Percentiles rank a stretch among this genome's conserved stretches.
phyloP scores from a whole-genome alignment of 2,329 filamentous ascomycete genomes.

The Monascus ruber region DNA sequence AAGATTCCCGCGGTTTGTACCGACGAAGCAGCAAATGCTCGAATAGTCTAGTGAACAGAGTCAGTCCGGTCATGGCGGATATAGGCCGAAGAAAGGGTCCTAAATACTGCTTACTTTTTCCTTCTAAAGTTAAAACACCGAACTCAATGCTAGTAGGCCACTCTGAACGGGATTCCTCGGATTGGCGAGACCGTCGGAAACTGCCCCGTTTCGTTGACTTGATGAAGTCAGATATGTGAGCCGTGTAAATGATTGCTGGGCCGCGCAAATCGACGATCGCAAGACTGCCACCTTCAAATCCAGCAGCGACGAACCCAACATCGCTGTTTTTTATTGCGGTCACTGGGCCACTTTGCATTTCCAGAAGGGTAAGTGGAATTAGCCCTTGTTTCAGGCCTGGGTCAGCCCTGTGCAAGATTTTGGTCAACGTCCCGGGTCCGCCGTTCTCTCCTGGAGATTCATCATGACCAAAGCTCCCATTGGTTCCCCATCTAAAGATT shows the following conservation, averaged over 20 bases:
- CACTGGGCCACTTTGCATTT: slow-evolving; percentile 72
- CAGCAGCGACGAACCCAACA: slow-evolving; percentile 80
- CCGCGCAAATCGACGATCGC: slow-evolving; percentile 80
- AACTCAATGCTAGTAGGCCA: slow-evolving; percentile 80
- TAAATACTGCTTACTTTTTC: slow-evolving; percentile 48
- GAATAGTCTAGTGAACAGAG: slow-evolving; percentile 54
- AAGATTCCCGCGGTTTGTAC: slow-evolving; percentile 72
- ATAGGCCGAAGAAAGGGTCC: background rate
- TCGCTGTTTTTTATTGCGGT: slow-evolving; percentile 76
- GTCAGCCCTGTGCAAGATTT: slow-evolving; percentile 64
- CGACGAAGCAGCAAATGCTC: slow-evolving; percentile 84
- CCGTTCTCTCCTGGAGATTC: slow-evolving; percentile 41
- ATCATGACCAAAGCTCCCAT: slow-evolving; percentile 59
- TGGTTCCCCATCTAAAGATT: slow-evolving; percentile 78
- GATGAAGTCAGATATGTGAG: slow-evolving; percentile 58
- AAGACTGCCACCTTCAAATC: slow-evolving; percentile 71
- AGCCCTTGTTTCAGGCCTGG: slow-evolving; percentile 65
- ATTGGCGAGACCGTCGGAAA: slow-evolving; percentile 47
- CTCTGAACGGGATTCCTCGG: slow-evolving; percentile 45
- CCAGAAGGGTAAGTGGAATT: slow-evolving; percentile 66
- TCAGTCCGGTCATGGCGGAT: slow-evolving; percentile 12
- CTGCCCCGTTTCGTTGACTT: slow-evolving; percentile 68
- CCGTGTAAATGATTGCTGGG: slow-evolving; percentile 69
- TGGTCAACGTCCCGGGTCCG: slow-evolving; percentile 59
- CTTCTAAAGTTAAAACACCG: slow-evolving; percentile 82